A percentile compares a stretch with the other conserved stretches of the same genome.
Conservation (phyloP, 2,329 filamentous ascomycete genomes). For the Penicillium janthinellum region DNA sequence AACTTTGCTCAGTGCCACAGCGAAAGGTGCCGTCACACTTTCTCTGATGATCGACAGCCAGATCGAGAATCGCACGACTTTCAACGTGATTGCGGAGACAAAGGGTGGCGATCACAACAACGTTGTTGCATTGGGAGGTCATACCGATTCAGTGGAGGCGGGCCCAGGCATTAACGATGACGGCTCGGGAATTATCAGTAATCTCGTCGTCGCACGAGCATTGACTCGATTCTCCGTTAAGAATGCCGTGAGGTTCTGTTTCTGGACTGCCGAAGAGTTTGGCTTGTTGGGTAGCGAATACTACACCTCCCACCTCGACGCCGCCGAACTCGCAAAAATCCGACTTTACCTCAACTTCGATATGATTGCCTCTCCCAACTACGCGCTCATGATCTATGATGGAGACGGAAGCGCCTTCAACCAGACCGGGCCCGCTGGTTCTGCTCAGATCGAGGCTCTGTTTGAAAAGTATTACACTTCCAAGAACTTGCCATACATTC, state of each 20-base stretch:
- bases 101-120: slow-evolving; percentile 61
- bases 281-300: slow-evolving; percentile 63
- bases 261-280: slow-evolving; percentile 66
- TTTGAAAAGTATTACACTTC: slow-evolving; percentile 68
- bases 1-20: slow-evolving; percentile 58
- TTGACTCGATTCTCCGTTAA: slow-evolving; percentile 72
- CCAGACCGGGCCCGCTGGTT: slow-evolving; percentile 61
- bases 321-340: slow-evolving; percentile 59
- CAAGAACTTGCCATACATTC: slow-evolving; percentile 65
- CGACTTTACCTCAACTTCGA: slow-evolving; percentile 71
- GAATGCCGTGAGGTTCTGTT: slow-evolving; percentile 68
- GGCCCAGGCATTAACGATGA: slow-evolving; percentile 78
- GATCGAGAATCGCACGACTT: slow-evolving; percentile 52
- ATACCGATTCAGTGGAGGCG: slow-evolving; percentile 62
- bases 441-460: slow-evolving; percentile 67
- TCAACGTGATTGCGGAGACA: slow-evolving; percentile 64
- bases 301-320: slow-evolving; percentile 56
- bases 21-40: slow-evolving; percentile 39
- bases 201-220: slow-evolving; percentile 62
- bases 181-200: slow-evolving; percentile 65
- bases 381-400: slow-evolving; percentile 58
- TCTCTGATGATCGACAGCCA: slow-evolving; percentile 48
- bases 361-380: slow-evolving; percentile 69
- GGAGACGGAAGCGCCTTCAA: slow-evolving; percentile 50
- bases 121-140: slow-evolving; percentile 60